phyloP scores from a whole-genome alignment of 2,329 filamentous ascomycete genomes.

The Botrytis pseudocinerea region DNA sequence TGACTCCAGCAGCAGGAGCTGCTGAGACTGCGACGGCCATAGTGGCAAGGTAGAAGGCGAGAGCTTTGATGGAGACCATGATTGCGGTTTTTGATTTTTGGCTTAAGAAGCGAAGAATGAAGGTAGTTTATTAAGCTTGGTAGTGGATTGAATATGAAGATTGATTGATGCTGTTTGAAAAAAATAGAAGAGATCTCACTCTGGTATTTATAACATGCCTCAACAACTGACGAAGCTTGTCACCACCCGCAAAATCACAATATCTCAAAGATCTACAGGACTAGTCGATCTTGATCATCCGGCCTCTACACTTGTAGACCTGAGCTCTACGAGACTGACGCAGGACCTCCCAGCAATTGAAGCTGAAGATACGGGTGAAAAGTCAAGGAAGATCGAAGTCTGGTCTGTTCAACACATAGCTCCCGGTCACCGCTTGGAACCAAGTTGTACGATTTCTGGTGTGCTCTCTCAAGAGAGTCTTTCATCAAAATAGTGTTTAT shows the following conservation, averaged over 20 bases:
- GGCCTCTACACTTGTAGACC: not conserved
- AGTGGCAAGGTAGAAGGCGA: not conserved
- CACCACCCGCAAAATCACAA: not conserved
- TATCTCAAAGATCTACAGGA: not conserved
- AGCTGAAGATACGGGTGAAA: not conserved
- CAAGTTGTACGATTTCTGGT: not conserved
- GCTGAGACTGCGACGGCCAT: not conserved
- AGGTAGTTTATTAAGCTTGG: not conserved
- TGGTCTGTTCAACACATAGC: not conserved
- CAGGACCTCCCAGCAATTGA: not conserved
- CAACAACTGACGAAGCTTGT: not conserved
- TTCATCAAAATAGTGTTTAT: not conserved
- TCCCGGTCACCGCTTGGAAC: not conserved
- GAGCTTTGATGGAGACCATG: constrained; percentile 9
- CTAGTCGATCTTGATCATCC: not conserved
- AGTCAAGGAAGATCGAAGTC: not conserved
- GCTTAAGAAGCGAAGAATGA: not conserved
- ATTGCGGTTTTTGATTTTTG: not conserved
- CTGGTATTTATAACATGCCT: not conserved
- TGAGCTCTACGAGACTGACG: too few species aligned
- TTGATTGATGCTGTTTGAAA: not conserved
- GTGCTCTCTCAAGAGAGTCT: not conserved
- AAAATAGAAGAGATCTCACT: not conserved
- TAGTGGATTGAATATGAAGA: not conserved
- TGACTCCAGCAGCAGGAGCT: not conserved